Base-by-base conservation (phyloP, 164 flowering plant species). In the Vitis riparia region DNA sequence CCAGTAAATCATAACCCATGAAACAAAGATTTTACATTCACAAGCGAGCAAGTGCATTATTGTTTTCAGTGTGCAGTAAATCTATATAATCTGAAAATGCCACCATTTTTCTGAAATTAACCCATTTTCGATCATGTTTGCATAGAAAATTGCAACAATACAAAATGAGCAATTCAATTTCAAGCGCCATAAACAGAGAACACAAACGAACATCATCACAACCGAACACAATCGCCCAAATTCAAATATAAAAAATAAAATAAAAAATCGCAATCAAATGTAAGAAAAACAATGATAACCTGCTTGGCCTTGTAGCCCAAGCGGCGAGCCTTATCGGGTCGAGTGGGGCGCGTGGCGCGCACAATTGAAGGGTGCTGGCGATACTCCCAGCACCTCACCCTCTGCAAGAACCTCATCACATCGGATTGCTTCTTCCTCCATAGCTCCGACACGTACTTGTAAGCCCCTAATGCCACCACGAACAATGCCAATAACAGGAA, bases 391-490 rank as follows among this genome's bases (percentile, higher is more conserved):
- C 87, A 84, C 69, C 87, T 73, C 47, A 84, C 86, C 76, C 88
- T 80, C 69, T 75, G 88, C 73, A 81, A 56, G 66, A 85, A 85
- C 75, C 88, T 75, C 88, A 85, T 85, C 70, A 81, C 84, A 68
- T 85, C 88, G 1, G 88, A 85, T 52, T 82, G 88, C 74, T 84
- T 84, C 82, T 82, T 84, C 77, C 85, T 78, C 85, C 85, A 82
- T 69, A 84, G 73, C 82, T 84, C 85, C 66, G 83, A 80, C 14
- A 85, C 86, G 63, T 85, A 85, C 68, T 75, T 79, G 83, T 82
- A 85, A 47, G 83, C 85, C 55, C 88, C 85, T 82, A 15, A 52
- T 16, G 7, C 7, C 44, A 6, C 44, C 44, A 37, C 44, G 44
- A 37, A 37, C 44, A 37, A 37, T 37, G 44, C 44, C 44, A 37